A percentile compares a stretch with the other conserved stretches of the same genome.
Conservation (phyloP, 2,329 filamentous ascomycete species). For the Cercospora berteroae region DNA sequence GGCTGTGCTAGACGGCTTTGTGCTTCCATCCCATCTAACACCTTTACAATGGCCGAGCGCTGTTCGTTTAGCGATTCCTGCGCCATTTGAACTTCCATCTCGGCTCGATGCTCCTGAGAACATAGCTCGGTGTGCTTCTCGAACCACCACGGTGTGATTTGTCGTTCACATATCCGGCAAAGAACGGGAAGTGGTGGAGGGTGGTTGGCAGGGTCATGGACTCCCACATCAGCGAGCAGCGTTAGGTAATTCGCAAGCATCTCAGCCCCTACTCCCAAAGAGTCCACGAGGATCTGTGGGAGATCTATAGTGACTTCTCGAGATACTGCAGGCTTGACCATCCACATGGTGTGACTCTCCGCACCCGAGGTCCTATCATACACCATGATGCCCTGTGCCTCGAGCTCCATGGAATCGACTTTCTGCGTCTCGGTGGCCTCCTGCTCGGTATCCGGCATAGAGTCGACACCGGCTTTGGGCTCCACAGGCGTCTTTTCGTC, state of each 20-base stretch:
- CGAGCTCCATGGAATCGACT: slow-evolving; percentile 67
- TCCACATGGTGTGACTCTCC: slow-evolving; percentile 99
- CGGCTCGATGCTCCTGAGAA: slow-evolving; percentile 89
- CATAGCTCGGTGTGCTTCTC: slow-evolving; percentile 98
- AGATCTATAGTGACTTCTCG: slow-evolving; percentile 96
- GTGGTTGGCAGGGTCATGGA: slow-evolving; percentile 70
- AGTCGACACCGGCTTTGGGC: slow-evolving; percentile 29
- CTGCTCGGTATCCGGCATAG: slow-evolving; percentile 13
- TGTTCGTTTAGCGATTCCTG: slow-evolving; percentile 92
- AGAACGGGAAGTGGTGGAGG: slow-evolving; percentile 81
- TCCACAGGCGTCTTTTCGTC: slow-evolving; percentile 33
- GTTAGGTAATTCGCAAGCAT: slow-evolving; percentile 93
- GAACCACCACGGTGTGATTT: slow-evolving; percentile 99
- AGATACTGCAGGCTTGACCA: slow-evolving; percentile 88
- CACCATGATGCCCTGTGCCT: slow-evolving; percentile 97
- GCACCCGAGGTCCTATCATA: slow-evolving; percentile 84
- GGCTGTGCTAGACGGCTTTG: slow-evolving; percentile 62
- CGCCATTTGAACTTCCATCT: slow-evolving; percentile 96
- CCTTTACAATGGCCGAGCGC: slow-evolving; percentile 89
- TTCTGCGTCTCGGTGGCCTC: slow-evolving; percentile 16
- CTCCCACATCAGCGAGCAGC: slow-evolving; percentile 76
- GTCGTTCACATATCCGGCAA: slow-evolving; percentile 94
- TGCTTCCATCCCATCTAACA: slow-evolving; percentile 86
- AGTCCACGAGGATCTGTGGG: slow-evolving; percentile 83
- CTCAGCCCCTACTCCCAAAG: slow-evolving; percentile 89